These are phyloP conservation scores for Picea glauca DNA, from an alignment of 75 land plant species.

Conservation along the genomic window DNA sequence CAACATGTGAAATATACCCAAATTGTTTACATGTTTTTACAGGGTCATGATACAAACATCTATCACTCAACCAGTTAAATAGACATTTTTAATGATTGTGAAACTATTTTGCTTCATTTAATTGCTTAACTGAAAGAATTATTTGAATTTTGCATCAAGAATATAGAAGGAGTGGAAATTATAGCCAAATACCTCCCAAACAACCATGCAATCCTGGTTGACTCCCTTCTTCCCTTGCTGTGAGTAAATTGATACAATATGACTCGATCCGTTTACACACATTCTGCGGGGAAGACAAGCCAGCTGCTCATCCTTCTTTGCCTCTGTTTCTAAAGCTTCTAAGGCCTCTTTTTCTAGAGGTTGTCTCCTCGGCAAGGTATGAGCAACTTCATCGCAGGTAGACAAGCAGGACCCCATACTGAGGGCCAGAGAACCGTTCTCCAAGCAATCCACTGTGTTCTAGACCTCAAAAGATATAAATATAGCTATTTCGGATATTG, in stretches of 20 bases:
- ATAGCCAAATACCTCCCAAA: constrained; percentile 41
- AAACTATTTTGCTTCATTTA: no score
- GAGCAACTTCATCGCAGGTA: not conserved
- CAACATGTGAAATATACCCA: not conserved
- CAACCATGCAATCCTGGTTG: constrained; percentile 55
- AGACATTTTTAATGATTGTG: no score
- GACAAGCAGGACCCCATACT: constrained; percentile 7
- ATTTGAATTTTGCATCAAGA: constrained; percentile 9
- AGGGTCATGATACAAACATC: constrained; percentile 19
- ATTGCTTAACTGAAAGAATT: no score
- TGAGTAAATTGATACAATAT: constrained; percentile 32
- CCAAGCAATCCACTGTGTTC: not conserved
- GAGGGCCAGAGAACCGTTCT: constrained; percentile 1
- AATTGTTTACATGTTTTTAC: not conserved
- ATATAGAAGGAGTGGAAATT: not conserved
- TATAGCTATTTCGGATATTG: not conserved
- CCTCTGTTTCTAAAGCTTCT: constrained; percentile 26
- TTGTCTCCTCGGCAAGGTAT: not conserved
- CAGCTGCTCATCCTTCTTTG: constrained; percentile 32
- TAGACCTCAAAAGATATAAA: not conserved
- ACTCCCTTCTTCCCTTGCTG: constrained; percentile 56
- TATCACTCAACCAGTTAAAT: constrained; percentile 25
- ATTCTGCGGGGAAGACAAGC: constrained; percentile 32
- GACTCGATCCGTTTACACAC: constrained; percentile 36
- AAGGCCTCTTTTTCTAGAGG: constrained; percentile 17